Base-by-base conservation (phyloP, 495 filamentous ascomycete genomes). In the Aspergillus indologenus region DNA sequence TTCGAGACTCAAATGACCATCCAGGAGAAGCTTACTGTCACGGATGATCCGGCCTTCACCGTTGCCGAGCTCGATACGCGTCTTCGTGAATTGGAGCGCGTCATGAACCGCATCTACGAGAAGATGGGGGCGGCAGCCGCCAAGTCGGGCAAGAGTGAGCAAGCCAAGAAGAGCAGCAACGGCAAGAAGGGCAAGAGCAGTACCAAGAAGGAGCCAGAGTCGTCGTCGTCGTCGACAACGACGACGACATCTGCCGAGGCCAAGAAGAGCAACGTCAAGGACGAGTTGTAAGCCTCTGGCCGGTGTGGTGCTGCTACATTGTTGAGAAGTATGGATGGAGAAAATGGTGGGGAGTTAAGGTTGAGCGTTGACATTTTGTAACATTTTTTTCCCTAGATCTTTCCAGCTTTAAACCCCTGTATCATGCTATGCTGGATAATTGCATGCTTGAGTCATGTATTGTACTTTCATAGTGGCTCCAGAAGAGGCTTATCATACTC, bases 31-130 rank as follows among this genome's bases (percentile, higher is more conserved):
- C 82, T 92, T 15, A 76, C 80, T 21, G 74, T 73, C 20, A 85
- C 85, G 6, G 87, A 89, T 31, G 86, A 94, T 57, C 88, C 91
- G 0, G 85, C 84, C 7, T 71, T 96, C 3, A 75, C 84, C 20
- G 71, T 85, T 50, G 84, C 84, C 64, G 91, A 93, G 18, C 70
- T 96, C 21, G 74, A 79, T 58, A 60, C 53, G 23, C 72, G 70
- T 50, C 71, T 61, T 68, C 82, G 81, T 5, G 83, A 89, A 45
- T 79, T 89, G 66, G 85, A 89, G 53, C 78, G 92, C 46, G 76
- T 89, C 47, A 81, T 87, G 79, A 87, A 84, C 80, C 86, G 85
- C 65, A 85, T 92, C 63, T 81, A 79, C 49, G 79, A 83, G 56
- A 80, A 80, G 60, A 75, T 78, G 75, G 74, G 71, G 9, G 70